Conservation (phyloP, 306 rosid species). For the Prunus mongolica region DNA sequence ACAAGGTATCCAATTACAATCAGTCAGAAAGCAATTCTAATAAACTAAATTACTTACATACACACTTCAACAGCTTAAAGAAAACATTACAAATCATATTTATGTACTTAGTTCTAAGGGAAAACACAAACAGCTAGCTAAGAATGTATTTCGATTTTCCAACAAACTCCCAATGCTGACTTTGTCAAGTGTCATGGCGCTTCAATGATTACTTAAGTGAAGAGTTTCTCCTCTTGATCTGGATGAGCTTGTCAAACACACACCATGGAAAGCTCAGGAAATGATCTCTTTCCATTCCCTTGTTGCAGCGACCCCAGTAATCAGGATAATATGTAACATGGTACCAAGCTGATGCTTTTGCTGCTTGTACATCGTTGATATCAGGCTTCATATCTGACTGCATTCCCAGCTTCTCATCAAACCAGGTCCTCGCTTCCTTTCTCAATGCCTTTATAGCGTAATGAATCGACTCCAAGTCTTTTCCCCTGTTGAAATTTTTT, state of each 20-base stretch:
- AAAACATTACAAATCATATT: not conserved
- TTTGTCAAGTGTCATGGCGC: not conserved
- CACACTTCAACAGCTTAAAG: not conserved
- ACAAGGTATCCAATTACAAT: too few relatives aligned
- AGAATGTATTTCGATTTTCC: not conserved
- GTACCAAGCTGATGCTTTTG: conserved; percentile 55
- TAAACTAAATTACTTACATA: too few relatives aligned
- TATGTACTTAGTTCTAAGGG: not conserved
- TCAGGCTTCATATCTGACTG: not conserved
- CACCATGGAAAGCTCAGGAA: conserved; percentile 46
- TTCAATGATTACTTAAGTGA: not conserved
- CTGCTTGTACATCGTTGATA: conserved; percentile 7
- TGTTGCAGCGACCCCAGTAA: conserved; percentile 35
- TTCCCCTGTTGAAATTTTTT: conserved; percentile 39
- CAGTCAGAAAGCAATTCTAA: too few relatives aligned
- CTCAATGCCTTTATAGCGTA: conserved; percentile 42
- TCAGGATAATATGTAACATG: conserved; percentile 37
- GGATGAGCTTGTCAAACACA: conserved; percentile 26
- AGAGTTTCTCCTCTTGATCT: conserved; percentile 22
- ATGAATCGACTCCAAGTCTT: conserved; percentile 50
- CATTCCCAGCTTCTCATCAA: conserved; percentile 9
- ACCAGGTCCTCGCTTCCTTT: conserved; percentile 35
- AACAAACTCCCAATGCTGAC: not conserved
- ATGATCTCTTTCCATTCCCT: conserved; percentile 27
- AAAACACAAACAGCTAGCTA: not conserved